These are phyloP conservation scores for Coniochaeta sp. DNA, from an alignment of 2,329 filamentous ascomycete genomes.

Conservation along the genomic window DNA sequence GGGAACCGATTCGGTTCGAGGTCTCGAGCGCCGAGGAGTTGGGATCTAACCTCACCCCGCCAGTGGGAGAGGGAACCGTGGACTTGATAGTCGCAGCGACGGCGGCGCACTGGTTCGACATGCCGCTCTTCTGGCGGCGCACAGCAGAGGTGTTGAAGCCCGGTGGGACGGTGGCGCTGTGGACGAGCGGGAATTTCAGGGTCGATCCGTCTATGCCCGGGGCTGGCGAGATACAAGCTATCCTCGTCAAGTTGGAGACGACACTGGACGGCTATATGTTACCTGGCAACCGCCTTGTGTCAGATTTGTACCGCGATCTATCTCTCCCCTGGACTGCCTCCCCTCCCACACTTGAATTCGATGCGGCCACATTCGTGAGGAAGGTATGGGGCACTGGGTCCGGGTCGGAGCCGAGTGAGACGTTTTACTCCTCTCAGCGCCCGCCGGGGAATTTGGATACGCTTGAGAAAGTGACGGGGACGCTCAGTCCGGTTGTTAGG, in stretches of 20 bases:
- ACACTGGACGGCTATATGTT: conserved; percentile 29
- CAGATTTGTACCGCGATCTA: conserved; percentile 33
- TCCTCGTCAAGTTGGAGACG: conserved; percentile 22
- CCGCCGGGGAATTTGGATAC: conserved; percentile 20
- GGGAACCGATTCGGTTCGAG: conserved; percentile 30
- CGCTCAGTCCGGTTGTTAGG: conserved; percentile 30
- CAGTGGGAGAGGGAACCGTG: conserved; percentile 26
- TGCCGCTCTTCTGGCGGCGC: conserved; percentile 39
- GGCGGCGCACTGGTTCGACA: conserved; percentile 53
- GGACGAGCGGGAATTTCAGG: conserved; percentile 26
- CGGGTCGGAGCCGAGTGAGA: conserved; percentile 10
- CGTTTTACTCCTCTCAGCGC: conserved; percentile 18
- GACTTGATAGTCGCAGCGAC: conserved; percentile 44
- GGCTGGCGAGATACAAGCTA: conserved; percentile 29
- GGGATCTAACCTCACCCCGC: conserved; percentile 18
- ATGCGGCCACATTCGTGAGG: conserved; percentile 27
- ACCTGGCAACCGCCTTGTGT: conserved; percentile 34
- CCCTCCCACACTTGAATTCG: conserved; percentile 24
- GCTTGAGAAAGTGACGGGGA: conserved; percentile 28
- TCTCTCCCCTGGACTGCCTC: conserved; percentile 41
- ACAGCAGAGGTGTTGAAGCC: conserved; percentile 40
- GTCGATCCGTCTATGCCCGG: conserved; percentile 29
- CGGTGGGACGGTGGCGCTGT: conserved; percentile 47
- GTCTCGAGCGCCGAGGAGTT: conserved; percentile 38
- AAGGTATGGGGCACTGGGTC: conserved; percentile 29